phyloP scores from a whole-genome alignment of 805 yeast species.

The Nakazawaea ambrosiae region DNA sequence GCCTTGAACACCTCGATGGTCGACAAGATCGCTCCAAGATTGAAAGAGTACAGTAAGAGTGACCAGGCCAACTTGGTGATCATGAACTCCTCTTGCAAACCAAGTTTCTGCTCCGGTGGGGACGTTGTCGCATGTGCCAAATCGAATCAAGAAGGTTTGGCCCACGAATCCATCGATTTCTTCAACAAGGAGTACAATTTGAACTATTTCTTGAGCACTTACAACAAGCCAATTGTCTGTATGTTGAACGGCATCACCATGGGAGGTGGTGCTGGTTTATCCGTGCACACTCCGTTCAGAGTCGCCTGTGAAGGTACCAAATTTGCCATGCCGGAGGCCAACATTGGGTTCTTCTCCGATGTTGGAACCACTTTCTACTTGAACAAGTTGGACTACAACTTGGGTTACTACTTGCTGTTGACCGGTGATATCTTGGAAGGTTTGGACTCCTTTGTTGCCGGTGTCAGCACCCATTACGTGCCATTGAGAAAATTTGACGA shows the following conservation, averaged over 20 bases:
- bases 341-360: slow-evolving; percentile 93
- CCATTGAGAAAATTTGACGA: slow-evolving; percentile 56
- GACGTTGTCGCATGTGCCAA: slow-evolving; percentile 81
- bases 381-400: slow-evolving; percentile 71
- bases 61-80: slow-evolving; percentile 57
- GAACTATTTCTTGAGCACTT: slow-evolving; percentile 75
- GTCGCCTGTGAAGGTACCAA: slow-evolving; percentile 87
- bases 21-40: slow-evolving; percentile 58
- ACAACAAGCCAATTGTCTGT: slow-evolving; percentile 79
- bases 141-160: slow-evolving; percentile 40
- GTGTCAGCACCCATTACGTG: slow-evolving; percentile 88
- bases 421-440: slow-evolving; percentile 81
- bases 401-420: slow-evolving; percentile 80
- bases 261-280: slow-evolving; percentile 97
- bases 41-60: slow-evolving; percentile 71
- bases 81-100: slow-evolving; percentile 56
- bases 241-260: slow-evolving; percentile 87
- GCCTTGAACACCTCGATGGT: slow-evolving; percentile 79
- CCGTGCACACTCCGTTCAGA: slow-evolving; percentile 88
- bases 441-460: slow-evolving; percentile 72
- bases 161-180: slow-evolving; percentile 48
- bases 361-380: slow-evolving; percentile 91
- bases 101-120: slow-evolving; percentile 93
- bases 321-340: slow-evolving; percentile 97
- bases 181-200: slow-evolving; percentile 78